Conservation (phyloP, 352 stramenopile species). For the Phytophthora fragariaefolia region DNA sequence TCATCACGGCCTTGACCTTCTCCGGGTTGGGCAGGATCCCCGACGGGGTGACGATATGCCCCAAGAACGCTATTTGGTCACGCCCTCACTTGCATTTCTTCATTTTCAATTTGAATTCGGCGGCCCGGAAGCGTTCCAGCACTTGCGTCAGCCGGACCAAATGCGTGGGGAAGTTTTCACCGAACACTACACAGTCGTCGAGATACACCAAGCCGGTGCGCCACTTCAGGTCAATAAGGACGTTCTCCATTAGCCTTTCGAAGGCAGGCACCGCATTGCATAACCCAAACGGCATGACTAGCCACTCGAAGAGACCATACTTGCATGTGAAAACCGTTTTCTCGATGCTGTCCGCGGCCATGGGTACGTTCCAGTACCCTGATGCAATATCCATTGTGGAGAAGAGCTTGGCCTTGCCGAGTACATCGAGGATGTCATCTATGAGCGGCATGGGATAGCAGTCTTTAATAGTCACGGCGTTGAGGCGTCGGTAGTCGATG, state of each 20-base stretch:
- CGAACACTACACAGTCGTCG: too few species aligned
- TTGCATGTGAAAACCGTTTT: slow-evolving; percentile 10
- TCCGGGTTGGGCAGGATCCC: too few species aligned
- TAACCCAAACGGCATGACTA: slow-evolving; percentile 2
- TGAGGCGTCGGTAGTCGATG: too few species aligned
- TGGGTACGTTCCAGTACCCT: too few species aligned
- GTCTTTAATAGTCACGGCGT: slow-evolving; percentile 12
- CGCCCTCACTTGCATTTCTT: too few species aligned
- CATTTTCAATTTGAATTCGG: slow-evolving; percentile 3
- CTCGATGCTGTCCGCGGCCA: background rate
- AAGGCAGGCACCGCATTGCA: slow-evolving; percentile 18
- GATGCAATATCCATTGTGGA: too few species aligned
- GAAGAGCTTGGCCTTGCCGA: slow-evolving; percentile 2
- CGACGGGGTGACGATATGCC: too few species aligned
- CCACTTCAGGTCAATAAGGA: too few species aligned
- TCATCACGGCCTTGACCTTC: too few species aligned
- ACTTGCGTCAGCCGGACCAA: background rate
- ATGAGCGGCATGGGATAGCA: slow-evolving; percentile 16
- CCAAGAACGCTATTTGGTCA: too few species aligned
- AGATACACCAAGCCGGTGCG: too few species aligned
- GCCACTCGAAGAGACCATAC: slow-evolving; percentile 2
- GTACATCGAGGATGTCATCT: slow-evolving; percentile 18
- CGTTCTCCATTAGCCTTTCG: slow-evolving; percentile 7
- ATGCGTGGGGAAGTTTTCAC: slow-evolving; percentile 4
- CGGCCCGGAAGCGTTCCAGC: background rate